phyloP scores from a whole-genome alignment of 176 grass and related monocot genomes.

The Metroxylon sagu region DNA sequence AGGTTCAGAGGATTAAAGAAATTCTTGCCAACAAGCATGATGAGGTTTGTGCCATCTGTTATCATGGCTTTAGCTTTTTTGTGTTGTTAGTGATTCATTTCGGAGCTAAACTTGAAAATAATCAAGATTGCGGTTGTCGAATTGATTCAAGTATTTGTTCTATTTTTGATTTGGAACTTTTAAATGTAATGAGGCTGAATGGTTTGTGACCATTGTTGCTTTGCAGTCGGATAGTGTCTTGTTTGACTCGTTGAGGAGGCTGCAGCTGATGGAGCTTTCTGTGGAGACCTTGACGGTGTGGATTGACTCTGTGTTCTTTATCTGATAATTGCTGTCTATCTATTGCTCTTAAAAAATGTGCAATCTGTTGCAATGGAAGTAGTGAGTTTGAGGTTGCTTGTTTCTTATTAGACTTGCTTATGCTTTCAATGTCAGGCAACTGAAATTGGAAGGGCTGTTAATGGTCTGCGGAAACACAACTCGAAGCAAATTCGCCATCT shows the following conservation, averaged over 20 bases:
- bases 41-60: constrained; percentile 22
- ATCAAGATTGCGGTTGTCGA: no score
- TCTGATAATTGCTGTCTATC: no score
- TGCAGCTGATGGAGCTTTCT: constrained; percentile 53
- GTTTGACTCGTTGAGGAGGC: constrained; percentile 50
- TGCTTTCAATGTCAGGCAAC: constrained; percentile 35
- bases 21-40: constrained; percentile 36
- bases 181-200: not conserved
- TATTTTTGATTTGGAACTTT: no score
- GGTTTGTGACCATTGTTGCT: not conserved
- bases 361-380: no score
- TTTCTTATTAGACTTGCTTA: constrained; percentile 8
- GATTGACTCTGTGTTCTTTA: not conserved
- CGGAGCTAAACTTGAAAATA: no score
- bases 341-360: no score
- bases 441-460: constrained; percentile 49
- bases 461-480: constrained; percentile 44
- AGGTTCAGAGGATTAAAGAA: constrained; percentile 51
- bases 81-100: no score
- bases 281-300: constrained; percentile 53
- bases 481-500: constrained; percentile 65
- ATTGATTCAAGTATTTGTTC: no score
- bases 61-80: no score
- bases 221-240: constrained; percentile 50
- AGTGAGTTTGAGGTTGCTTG: not conserved